phyloP scores from a whole-genome alignment of 495 filamentous ascomycete genomes.

The Cryomyces minteri region DNA sequence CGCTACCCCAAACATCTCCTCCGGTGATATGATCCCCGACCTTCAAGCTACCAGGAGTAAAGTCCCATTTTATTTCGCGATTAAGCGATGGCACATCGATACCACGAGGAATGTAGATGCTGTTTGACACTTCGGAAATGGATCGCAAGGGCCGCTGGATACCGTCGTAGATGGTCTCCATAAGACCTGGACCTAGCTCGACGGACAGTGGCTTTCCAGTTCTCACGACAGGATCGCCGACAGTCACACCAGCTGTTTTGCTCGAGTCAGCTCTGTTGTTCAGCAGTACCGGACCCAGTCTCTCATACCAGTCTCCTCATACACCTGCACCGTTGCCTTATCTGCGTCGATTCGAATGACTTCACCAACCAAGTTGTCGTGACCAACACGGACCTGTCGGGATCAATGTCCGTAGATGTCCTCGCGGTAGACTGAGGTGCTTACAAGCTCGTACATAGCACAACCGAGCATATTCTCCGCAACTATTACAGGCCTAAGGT shows the following conservation, averaged over 20 bases:
- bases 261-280: not conserved
- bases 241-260: conserved; percentile 66
- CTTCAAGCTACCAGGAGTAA: conserved; percentile 66
- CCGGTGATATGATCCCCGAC: conserved; percentile 94
- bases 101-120: conserved; percentile 95
- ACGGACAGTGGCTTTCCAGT: conserved; percentile 94
- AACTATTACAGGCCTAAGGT: conserved; percentile 73
- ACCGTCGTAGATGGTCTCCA: conserved; percentile 99
- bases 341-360: conserved; percentile 95
- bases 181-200: conserved; percentile 88
- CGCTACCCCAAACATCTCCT: conserved; percentile 83
- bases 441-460: conserved; percentile 98
- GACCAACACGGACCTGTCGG: conserved; percentile 63
- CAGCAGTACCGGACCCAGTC: not conserved
- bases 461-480: conserved; percentile 97
- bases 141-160: conserved; percentile 86
- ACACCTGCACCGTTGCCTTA: conserved; percentile 94
- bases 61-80: conserved; percentile 86
- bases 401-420: conserved; percentile 1
- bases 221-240: conserved; percentile 79
- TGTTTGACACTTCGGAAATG: conserved; percentile 56
- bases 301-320: conserved; percentile 86
- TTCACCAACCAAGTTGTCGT: conserved; percentile 80
- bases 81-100: conserved; percentile 78
- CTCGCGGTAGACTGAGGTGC: conserved; percentile 2